Percentiles rank a stretch among this genome's conserved stretches.
These are phyloP conservation scores for Morella rubra DNA, from an alignment of 306 rosid genomes.

Conservation along the genomic window DNA sequence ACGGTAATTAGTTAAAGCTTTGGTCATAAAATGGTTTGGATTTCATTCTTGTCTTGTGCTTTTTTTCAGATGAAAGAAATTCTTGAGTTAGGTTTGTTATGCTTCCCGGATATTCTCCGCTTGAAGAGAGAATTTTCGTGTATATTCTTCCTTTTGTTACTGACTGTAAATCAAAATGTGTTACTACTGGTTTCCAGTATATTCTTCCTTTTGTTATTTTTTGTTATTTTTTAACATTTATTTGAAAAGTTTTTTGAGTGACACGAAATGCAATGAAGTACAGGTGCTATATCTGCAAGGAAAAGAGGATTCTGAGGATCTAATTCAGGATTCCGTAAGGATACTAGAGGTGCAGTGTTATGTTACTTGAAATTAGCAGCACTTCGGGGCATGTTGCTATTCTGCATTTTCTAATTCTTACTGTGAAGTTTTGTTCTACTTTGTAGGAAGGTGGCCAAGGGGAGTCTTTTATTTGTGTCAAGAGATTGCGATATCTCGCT, in stretches of 20 bases:
- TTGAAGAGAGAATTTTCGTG: not conserved
- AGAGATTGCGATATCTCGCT: constrained; percentile 73
- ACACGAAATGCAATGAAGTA: constrained; percentile 20
- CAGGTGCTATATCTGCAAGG: constrained; percentile 86
- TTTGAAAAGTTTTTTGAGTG: not conserved
- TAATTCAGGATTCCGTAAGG: constrained; percentile 69
- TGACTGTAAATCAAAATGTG: not conserved
- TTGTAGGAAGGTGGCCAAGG: constrained; percentile 72
- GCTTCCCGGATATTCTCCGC: not conserved
- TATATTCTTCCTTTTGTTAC: not conserved
- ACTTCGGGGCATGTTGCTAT: constrained; percentile 10
- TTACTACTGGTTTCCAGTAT: constrained; percentile 13
- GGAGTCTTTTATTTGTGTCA: constrained; percentile 55
- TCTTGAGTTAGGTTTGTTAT: not conserved
- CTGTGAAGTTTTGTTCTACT: constrained; percentile 29
- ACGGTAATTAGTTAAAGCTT: constrained; percentile 48
- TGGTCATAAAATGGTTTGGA: constrained; percentile 14
- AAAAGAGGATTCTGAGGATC: constrained; percentile 70
- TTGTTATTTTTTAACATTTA: constrained; percentile 4
- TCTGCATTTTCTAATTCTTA: constrained; percentile 25
- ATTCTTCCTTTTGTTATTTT: constrained; percentile 8
- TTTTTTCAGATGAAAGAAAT: not conserved
- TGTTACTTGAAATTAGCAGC: constrained; percentile 17
- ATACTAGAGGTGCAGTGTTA: constrained; percentile 68
- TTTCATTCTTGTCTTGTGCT: constrained; percentile 3